Base-by-base conservation (phyloP, 139 green algal genomes). In the Tetradesmus obliquus region DNA sequence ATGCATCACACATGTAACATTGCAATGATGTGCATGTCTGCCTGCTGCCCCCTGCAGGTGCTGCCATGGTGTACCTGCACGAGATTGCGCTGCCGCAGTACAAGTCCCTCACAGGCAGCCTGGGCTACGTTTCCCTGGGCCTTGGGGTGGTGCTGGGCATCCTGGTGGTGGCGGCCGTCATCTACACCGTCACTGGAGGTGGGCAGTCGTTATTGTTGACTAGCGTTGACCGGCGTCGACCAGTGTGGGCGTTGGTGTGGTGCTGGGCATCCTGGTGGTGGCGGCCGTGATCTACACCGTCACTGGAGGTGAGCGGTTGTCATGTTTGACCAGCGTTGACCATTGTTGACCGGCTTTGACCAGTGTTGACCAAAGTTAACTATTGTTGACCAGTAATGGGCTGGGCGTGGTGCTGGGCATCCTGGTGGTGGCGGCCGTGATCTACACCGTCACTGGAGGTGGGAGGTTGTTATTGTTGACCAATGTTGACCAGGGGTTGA, bases 91-190 rank as follows among this genome's bases (percentile, higher is more conserved):
- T 74, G 4, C 76, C 88, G 2, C 3, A 84, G n/a, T 57, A 54
- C 57, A 89, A 90, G 53, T 58, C 71, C 55, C 60, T 90, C 62
- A 79, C 90, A 19, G 91, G 89, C 57, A 82, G 86, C 20, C 89
- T 90, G 24, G 76, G 84, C 74, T 90, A 93, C 74, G 87, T 91
- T 51, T 84, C 91, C 5, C 79, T 91, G n/a, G 89, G 84, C 54
- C 79, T 91, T 19, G 91, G 91, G 55, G 90, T 88, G 79, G 76
- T 93, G 53, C n/a, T 93, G 15, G 91, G 84, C 80, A 91, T 90
- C 62, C 53, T 93, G 45, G 74, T 93, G 79, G 62, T 86, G 15
- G 62, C 88, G 17, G 62, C 88, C 4, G 45, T 92, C 69, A 55
- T 86, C 55, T 66, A 79, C 72, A 81, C 24, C 13, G 45, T 86